Conservation (phyloP, 1,284 basidiomycete species). For the Xanthoconium separans region DNA sequence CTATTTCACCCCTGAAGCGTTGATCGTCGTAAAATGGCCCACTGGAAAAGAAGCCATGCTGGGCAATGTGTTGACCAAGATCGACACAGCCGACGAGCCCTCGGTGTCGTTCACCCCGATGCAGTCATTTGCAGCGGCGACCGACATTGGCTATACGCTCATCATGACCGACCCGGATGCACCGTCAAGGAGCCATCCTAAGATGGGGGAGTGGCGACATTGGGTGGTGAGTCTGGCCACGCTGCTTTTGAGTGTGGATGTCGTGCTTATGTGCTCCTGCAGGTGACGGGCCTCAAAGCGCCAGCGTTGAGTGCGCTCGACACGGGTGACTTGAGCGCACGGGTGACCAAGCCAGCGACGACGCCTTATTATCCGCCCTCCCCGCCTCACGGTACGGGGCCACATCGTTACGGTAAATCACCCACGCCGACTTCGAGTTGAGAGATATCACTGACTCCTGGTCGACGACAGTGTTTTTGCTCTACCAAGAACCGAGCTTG, state of each 20-base stretch:
- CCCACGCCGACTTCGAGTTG: no score
- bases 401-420: conserved; percentile 57
- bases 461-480: conserved; percentile 45
- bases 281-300: conserved; percentile 59
- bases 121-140: conserved; percentile 36
- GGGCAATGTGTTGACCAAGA: conserved; percentile 48
- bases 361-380: conserved; percentile 61
- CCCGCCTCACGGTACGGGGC: conserved; percentile 53
- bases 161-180: conserved; percentile 72
- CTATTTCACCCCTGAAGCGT: conserved; percentile 47
- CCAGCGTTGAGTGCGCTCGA: conserved; percentile 37
- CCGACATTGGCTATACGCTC: conserved; percentile 54
- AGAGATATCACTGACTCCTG: background rate
- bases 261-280: background rate
- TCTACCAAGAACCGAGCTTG: conserved; percentile 57
- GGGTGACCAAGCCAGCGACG: conserved; percentile 47
- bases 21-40: conserved; percentile 54
- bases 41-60: conserved; percentile 48
- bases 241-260: no score
- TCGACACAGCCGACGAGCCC: conserved; percentile 54
- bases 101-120: conserved; percentile 49
- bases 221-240: conserved; percentile 52
- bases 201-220: conserved; percentile 59
- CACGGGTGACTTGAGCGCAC: conserved; percentile 36
- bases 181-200: conserved; percentile 53